These are phyloP conservation scores for Quercus gilva DNA, from an alignment of 306 rosid genomes.

Conservation along the genomic window DNA sequence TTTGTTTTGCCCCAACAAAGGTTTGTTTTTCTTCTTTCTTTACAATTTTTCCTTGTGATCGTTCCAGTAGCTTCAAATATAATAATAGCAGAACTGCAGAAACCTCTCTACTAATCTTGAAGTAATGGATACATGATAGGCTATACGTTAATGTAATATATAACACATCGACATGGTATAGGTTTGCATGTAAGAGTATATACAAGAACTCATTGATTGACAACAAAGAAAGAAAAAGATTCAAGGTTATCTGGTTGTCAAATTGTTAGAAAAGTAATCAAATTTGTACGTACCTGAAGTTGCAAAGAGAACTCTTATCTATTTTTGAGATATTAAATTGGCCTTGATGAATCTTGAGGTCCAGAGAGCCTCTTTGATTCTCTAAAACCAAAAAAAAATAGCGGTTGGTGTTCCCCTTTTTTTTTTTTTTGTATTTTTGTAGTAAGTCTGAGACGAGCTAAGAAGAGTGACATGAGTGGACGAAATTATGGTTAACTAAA, in stretches of 20 bases:
- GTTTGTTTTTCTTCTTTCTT: too few species aligned
- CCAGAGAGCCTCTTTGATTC: slow-evolving; percentile 17
- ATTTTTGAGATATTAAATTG: neutral
- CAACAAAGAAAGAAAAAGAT: neutral
- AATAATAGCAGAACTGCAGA: neutral
- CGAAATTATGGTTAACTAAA: slow-evolving; percentile 41
- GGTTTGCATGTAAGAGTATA: neutral
- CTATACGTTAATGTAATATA: neutral
- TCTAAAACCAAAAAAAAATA: slow-evolving; percentile 32
- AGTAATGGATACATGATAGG: neutral
- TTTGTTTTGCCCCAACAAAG: too few species aligned
- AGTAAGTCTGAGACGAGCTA: slow-evolving; percentile 3
- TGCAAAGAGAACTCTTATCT: slow-evolving; percentile 4
- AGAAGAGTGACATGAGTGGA: slow-evolving; percentile 78
- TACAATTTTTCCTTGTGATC: neutral
- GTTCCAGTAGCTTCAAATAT: neutral
- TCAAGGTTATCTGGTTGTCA: neutral
- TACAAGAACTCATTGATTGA: neutral
- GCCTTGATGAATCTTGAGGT: slow-evolving; percentile 16
- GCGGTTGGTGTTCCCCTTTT: slow-evolving; percentile 16
- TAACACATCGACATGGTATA: too few species aligned
- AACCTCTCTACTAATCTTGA: neutral
- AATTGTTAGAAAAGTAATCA: slow-evolving; percentile 1
- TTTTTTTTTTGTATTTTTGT: neutral
- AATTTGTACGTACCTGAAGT: slow-evolving; percentile 30